Percentiles rank a stretch among this genome's conserved stretches.
Evolutionary conservation across 495 filamentous ascomycete genomes (phyloP).

Genomic region (Neurospora terricola): DNA sequence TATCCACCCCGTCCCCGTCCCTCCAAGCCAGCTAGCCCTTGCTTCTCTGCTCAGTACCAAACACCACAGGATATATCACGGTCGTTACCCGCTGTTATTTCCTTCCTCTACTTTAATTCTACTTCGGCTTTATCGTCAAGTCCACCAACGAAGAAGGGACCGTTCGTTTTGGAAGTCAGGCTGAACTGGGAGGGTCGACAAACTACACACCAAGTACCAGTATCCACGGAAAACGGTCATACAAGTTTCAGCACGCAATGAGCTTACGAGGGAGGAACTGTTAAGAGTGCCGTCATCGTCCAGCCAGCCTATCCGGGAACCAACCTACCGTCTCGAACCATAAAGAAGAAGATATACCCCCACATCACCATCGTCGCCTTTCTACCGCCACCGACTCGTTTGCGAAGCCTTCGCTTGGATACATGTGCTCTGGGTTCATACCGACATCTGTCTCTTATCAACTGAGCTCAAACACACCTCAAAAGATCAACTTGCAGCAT

Average conservation of each 20-base stretch:
- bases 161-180: not conserved
- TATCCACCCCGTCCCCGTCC: conserved; percentile 26
- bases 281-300: conserved; percentile 15
- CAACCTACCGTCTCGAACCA: conserved; percentile 11
- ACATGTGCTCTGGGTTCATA: conserved; percentile 28
- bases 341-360: not conserved
- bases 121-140: not conserved
- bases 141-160: not conserved
- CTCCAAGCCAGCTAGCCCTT: conserved; percentile 7
- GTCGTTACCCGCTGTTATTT: conserved; percentile 24
- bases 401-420: conserved; percentile 13
- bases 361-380: conserved; percentile 10
- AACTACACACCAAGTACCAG: not conserved
- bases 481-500: conserved; percentile 3
- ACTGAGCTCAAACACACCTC: conserved; percentile 1
- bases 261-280: conserved; percentile 22
- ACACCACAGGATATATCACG: conserved; percentile 43
- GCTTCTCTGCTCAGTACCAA: conserved; percentile 27
- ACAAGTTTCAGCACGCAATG: conserved; percentile 23
- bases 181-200: not conserved
- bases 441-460: conserved; percentile 12
- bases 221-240: conserved; percentile 3
- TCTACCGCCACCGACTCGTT: conserved; percentile 16
- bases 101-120: not conserved
- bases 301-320: conserved; percentile 20